Evolutionary conservation across 1,284 basidiomycete genomes (phyloP), one percentile per base, ranked within the genome.

Genomic region (Baeospora myosura): DNA sequence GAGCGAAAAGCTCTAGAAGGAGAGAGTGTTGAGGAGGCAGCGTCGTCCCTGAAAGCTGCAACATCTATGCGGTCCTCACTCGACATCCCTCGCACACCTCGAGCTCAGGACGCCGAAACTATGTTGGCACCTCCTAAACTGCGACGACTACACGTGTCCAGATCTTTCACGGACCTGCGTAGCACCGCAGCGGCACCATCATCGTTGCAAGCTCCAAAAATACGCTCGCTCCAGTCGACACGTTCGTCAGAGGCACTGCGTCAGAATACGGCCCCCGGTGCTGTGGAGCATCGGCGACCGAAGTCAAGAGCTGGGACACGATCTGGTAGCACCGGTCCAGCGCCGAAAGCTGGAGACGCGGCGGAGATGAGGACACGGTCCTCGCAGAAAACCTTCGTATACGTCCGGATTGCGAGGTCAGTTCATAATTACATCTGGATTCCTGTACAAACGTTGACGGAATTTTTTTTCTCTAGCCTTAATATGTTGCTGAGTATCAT

Each of bases 381-480:
- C 6, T 75, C 77, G 1, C 81, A 85, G 62, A 88, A 87, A 52
- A 92, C 85, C 4, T 96, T 96, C 52, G 76, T 95, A 30, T 71
- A 80, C 42, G 84, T 96, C 45, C 73, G 76, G 52, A 74, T 97
- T 38, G 76, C 81, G 5, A 83, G 84, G 75, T 87, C 58, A n/a
- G 8, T 34, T 3, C 16, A 17, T 16, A 11, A 34, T 34, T 16
- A 20, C 16, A n/a, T 11, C 33, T 16, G 21, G 21, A 16, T 16
- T 4, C 8, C 10, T 34, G 1, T n/a, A 20, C n/a, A n/a, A 34
- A 34, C 18, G 11, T 34, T 28, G 14, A 8, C n/a, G n/a, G n/a
- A n/a, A n/a, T n/a, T n/a, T 25, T 16, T 38, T 38, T 44, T 11
- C 36, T 48, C 4, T 18, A 86, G 83, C 53, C 64, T 86, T 40